Percentiles rank a stretch among this genome's conserved stretches.
Conservation (phyloP, 148 eudicot genomes). For the Limonium bicolor region DNA sequence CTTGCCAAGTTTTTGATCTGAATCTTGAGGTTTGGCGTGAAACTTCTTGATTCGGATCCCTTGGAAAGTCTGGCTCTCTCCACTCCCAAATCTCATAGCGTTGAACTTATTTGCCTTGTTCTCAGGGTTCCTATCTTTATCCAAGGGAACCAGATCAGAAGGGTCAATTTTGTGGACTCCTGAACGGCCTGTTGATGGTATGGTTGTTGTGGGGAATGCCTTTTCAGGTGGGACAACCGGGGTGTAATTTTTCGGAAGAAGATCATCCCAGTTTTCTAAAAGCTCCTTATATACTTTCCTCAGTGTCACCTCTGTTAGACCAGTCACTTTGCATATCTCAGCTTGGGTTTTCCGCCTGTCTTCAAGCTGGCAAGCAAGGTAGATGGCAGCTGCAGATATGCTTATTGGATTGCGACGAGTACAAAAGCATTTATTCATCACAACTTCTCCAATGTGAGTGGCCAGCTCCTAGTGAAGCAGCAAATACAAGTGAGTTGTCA, state of each 20-base stretch:
- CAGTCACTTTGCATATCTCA: conserved; percentile 94
- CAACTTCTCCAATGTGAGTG: conserved; percentile 97
- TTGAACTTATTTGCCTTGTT: conserved; percentile 21
- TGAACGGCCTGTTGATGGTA: conserved; percentile 68
- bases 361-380: conserved; percentile 88
- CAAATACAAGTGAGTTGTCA: no score
- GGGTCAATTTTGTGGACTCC: conserved; percentile 30
- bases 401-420: conserved; percentile 95
- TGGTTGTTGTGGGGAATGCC: conserved; percentile 83
- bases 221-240: conserved; percentile 98
- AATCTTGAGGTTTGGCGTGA: conserved; percentile 16
- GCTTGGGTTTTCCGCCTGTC: conserved; percentile 98
- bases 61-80: conserved; percentile 23
- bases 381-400: conserved; percentile 97
- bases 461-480: conserved; percentile 61
- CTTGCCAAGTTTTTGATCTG: conserved; percentile 24
- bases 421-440: conserved; percentile 97
- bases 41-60: conserved; percentile 32
- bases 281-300: conserved; percentile 95
- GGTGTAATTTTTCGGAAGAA: conserved; percentile 82
- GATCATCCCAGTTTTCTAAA: conserved; percentile 94
- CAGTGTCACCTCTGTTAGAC: conserved; percentile 89
- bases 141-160: conserved; percentile 19
- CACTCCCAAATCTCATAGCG: conserved; percentile 7
- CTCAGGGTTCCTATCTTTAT: conserved; percentile 42